These are phyloP conservation scores for Cenococcum geophilum DNA, from an alignment of 495 filamentous ascomycete genomes.

Conservation along the genomic window DNA sequence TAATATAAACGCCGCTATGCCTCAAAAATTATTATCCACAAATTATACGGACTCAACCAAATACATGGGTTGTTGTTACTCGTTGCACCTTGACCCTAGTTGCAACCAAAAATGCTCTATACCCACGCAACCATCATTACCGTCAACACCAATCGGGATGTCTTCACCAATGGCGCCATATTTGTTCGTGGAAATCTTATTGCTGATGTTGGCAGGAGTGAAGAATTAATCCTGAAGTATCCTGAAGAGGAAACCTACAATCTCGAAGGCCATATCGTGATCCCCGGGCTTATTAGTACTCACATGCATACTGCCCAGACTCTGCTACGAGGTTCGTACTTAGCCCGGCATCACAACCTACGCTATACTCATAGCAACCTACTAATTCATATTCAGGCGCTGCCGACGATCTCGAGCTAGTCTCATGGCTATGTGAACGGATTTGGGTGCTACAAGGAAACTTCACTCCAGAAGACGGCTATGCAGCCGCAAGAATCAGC, in stretches of 20 bases:
- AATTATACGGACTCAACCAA: too few species aligned
- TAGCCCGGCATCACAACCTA: not conserved
- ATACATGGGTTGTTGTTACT: too few species aligned
- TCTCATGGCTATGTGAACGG: slow-evolving; percentile 25
- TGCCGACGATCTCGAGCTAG: slow-evolving; percentile 24
- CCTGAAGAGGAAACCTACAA: slow-evolving; percentile 11
- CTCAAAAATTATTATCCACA: too few species aligned
- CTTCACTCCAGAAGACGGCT: slow-evolving; percentile 26
- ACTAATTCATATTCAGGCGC: slow-evolving; percentile 7
- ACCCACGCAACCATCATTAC: slow-evolving; percentile 44
- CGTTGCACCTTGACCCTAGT: too few species aligned
- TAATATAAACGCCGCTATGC: not conserved
- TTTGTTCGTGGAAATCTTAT: slow-evolving; percentile 38
- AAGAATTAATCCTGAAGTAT: slow-evolving; percentile 3
- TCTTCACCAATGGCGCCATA: slow-evolving; percentile 45
- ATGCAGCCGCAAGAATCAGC: slow-evolving; percentile 21
- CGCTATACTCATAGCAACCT: not conserved
- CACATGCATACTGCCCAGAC: slow-evolving; percentile 29
- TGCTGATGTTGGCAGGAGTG: slow-evolving; percentile 40
- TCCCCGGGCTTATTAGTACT: slow-evolving; percentile 16
- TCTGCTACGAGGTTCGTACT: slow-evolving; percentile 1
- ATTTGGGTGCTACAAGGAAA: slow-evolving; percentile 26
- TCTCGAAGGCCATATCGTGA: slow-evolving; percentile 16
- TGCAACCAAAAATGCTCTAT: slow-evolving; percentile 16
- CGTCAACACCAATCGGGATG: slow-evolving; percentile 41